These are phyloP conservation scores for Trichomonas tenax DNA, from an alignment of 208 protist genomes.

Conservation along the genomic window DNA sequence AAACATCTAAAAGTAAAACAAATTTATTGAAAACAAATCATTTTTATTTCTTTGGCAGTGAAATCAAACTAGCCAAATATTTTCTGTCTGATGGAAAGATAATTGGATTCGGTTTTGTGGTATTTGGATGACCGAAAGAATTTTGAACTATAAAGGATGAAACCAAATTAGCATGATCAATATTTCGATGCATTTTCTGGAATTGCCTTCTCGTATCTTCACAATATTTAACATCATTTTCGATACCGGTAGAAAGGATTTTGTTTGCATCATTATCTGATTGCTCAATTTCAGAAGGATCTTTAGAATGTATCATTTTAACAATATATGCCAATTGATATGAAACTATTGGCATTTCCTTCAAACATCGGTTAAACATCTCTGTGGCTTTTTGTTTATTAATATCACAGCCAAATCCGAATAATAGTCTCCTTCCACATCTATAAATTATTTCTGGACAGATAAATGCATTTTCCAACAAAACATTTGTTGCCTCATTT, in stretches of 20 bases:
- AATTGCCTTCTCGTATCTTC: not conserved
- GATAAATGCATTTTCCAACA: not conserved
- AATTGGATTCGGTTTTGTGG: not conserved
- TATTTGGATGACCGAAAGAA: not conserved
- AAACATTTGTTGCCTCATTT: not conserved
- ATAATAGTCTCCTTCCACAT: not conserved
- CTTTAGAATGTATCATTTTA: not conserved
- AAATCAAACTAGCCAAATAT: not conserved
- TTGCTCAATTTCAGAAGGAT: not conserved
- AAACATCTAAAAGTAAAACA: too few relatives aligned
- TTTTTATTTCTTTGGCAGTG: not conserved
- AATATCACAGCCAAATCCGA: not conserved
- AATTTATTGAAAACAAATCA: too few relatives aligned
- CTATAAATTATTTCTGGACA: not conserved
- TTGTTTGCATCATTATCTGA: not conserved
- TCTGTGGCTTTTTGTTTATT: not conserved
- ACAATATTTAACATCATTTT: not conserved
- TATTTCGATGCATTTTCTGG: not conserved
- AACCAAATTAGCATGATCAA: not conserved
- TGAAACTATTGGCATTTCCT: not conserved
- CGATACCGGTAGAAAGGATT: not conserved
- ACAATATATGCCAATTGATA: not conserved
- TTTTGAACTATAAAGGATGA: not conserved
- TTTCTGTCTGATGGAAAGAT: not conserved
- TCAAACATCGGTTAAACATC: not conserved